These are phyloP conservation scores for Zymoseptoria tritici DNA, from an alignment of 2,329 filamentous ascomycete genomes.

Conservation along the genomic window DNA sequence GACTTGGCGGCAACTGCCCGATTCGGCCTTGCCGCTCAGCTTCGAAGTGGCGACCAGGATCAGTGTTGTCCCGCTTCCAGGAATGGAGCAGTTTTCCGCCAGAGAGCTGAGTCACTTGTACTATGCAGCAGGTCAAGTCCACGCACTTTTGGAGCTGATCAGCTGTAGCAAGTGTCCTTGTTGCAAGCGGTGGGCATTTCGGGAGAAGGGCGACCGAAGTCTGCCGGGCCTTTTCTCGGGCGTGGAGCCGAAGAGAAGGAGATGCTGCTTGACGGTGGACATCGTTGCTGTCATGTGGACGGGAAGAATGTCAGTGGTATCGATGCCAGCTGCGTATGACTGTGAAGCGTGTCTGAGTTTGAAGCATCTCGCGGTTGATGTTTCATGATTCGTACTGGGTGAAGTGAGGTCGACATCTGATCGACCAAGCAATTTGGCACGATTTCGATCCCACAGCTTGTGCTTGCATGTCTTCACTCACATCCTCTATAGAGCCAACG, in stretches of 20 bases:
- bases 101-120: too few relatives aligned
- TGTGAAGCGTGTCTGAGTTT: background rate
- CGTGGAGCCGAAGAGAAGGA: background rate
- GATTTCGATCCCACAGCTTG: background rate
- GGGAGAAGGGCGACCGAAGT: too few relatives aligned
- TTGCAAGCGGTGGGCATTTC: too few relatives aligned
- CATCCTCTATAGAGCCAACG: background rate
- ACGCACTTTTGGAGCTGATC: too few relatives aligned
- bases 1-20: background rate
- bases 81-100: background rate
- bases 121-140: too few relatives aligned
- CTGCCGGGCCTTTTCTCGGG: slow-evolving; percentile 1
- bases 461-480: background rate
- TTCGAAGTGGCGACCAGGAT: background rate
- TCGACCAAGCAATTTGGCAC: background rate
- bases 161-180: too few relatives aligned
- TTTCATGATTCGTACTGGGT: background rate
- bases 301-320: background rate
- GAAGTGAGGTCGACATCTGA: background rate
- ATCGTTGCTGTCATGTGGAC: background rate
- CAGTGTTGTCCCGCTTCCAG: background rate
- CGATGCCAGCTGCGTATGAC: background rate
- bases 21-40: slow-evolving; percentile 1
- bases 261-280: background rate
- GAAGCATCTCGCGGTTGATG: too few relatives aligned